Base-by-base conservation (phyloP, 2,329 filamentous ascomycete genomes). In the Botrytis byssoidea region DNA sequence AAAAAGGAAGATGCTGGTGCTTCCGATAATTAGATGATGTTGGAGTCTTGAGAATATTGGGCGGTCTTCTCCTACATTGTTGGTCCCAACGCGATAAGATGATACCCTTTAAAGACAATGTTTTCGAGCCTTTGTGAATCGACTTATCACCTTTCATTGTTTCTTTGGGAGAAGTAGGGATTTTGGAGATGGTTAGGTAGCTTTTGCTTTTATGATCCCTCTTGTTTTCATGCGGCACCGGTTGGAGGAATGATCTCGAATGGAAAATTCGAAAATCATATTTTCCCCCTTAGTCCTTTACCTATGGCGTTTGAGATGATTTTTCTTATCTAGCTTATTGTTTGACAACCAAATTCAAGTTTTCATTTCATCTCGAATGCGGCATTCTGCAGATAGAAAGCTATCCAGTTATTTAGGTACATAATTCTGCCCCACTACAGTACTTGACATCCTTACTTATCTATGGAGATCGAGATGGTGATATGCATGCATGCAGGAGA, bases 1-100 rank as follows among this genome's bases (percentile, higher is more conserved):
- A 83, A 83, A 77, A 85, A 85, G 77, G 82, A 84, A 60, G 85
- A 85, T 70, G 72, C 65, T 40, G 74, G 74, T 29, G 35, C 70
- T 74, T 78, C 74, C 63, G 78, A 79, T 40, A 80, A 78, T 67
- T 81, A 80, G 74, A 77, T 74, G 70, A 77, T 74, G 70, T 75
- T 72, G 69, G 70, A 74, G 75, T 78, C 72, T 77, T 74, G 74
- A 76, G 77, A 73, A 72, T 69, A 37, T 75, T 77, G 75, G 79
- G 77, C 71, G 75, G 76, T 75, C 71, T 77, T 77, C 73, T 75
- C 74, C 73, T 76, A 75, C 71, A 76, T 73, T 76, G 70, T 74
- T 75, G 74, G 76, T 74, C 74, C 76, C 75, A 55, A 32, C 77
- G 79, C 75, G 73, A 78, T 72, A 76, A 71, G 76, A 79, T 79